These are phyloP conservation scores for Heliosperma pusillum DNA, from an alignment of 148 eudicot species.

Conservation along the genomic window DNA sequence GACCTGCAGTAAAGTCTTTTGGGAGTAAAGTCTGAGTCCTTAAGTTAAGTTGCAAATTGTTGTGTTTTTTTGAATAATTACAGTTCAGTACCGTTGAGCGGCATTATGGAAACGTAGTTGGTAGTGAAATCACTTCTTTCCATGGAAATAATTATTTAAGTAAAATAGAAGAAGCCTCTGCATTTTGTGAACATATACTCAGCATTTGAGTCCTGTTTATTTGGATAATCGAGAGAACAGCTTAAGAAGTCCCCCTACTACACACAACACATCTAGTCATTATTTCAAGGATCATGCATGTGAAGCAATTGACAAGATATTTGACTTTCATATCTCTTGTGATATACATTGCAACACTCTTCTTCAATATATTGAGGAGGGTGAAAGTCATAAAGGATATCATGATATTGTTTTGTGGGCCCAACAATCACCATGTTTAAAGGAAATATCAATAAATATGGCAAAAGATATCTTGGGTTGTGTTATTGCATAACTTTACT, in stretches of 20 bases:
- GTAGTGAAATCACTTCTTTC: conserved; percentile 25
- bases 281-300: conserved; percentile 16
- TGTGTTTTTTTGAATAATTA: too few relatives aligned
- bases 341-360: conserved; percentile 46
- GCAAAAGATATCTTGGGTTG: conserved; percentile 86
- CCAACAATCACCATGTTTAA: conserved; percentile 41
- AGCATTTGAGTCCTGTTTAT: conserved; percentile 68
- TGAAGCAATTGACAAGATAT: conserved; percentile 22
- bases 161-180: conserved; percentile 60
- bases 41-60: too few relatives aligned
- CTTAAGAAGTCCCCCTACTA: conserved; percentile 25
- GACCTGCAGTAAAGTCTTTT: too few relatives aligned
- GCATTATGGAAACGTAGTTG: conserved; percentile 6
- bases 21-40: too few relatives aligned
- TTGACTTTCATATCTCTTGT: conserved; percentile 21
- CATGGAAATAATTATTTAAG: conserved; percentile 41
- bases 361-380: conserved; percentile 67
- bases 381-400: conserved; percentile 57
- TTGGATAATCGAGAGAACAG: conserved; percentile 25
- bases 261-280: conserved; percentile 30
- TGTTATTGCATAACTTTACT: conserved; percentile 82
- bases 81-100: too few relatives aligned
- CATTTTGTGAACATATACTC: conserved; percentile 78
- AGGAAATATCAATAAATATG: conserved; percentile 36
- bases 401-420: conserved; percentile 79